Evolutionary conservation across 495 filamentous ascomycete genomes (phyloP).

Genomic region (Bathelium albidoporum): DNA sequence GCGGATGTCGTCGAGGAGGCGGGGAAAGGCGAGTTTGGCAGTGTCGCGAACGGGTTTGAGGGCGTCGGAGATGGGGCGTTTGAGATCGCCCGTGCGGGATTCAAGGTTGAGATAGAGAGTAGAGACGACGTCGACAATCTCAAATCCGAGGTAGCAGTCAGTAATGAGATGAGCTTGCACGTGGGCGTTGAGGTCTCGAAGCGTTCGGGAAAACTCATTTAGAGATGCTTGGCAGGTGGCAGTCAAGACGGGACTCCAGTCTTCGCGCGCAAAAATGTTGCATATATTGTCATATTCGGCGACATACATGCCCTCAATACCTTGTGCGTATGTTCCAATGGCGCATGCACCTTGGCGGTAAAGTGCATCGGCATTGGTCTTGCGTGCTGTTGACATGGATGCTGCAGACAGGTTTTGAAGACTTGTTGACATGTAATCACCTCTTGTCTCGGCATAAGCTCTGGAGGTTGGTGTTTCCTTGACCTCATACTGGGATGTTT

Average conservation of each 20-base stretch:
- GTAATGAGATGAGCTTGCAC: conserved; percentile 78
- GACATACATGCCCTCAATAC: conserved; percentile 73
- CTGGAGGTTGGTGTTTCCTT: conserved; percentile 51
- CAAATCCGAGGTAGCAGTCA: conserved; percentile 92
- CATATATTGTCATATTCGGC: conserved; percentile 84
- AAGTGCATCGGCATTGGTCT: conserved; percentile 64
- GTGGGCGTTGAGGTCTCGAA: conserved; percentile 81
- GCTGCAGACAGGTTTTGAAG: conserved; percentile 78
- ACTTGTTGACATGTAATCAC: conserved; percentile 69
- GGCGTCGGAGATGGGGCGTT: conserved; percentile 69
- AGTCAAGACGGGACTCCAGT: conserved; percentile 68
- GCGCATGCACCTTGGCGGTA: conserved; percentile 90
- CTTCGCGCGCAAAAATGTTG: conserved; percentile 69
- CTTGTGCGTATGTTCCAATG: conserved; percentile 79
- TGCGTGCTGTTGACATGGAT: conserved; percentile 77
- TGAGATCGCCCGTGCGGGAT: conserved; percentile 71
- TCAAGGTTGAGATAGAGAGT: conserved; percentile 71
- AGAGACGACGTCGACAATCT: conserved; percentile 88
- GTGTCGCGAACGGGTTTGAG: conserved; percentile 85
- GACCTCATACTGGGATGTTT: conserved; percentile 37
- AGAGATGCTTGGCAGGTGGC: conserved; percentile 67
- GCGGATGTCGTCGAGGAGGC: conserved; percentile 79
- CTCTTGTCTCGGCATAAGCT: conserved; percentile 76
- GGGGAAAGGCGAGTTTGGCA: conserved; percentile 71
- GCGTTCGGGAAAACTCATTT: conserved; percentile 70